These are phyloP conservation scores for Cyphellophora attinorum DNA, from an alignment of 2,329 filamentous ascomycete species.

Conservation along the genomic window DNA sequence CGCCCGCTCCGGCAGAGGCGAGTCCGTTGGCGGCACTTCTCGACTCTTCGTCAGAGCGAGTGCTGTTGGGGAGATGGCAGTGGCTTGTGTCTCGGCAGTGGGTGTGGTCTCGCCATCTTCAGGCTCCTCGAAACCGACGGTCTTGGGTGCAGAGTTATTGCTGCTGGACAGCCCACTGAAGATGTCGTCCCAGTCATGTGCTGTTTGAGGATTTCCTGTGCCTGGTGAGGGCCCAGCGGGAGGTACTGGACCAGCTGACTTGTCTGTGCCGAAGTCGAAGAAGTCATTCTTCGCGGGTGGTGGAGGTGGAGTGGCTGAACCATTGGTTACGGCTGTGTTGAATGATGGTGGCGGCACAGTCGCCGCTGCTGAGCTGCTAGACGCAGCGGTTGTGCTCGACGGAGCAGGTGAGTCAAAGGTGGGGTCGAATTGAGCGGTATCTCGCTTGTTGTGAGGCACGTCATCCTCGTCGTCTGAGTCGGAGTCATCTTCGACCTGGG, in stretches of 20 bases:
- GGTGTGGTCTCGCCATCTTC: constrained; percentile 1
- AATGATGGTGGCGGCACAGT: background rate
- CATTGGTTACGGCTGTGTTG: constrained; percentile 13
- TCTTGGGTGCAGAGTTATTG: too few relatives aligned
- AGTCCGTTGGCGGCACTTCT: background rate
- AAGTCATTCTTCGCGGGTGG: constrained; percentile 34
- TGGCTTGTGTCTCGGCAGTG: background rate
- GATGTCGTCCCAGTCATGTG: constrained; percentile 89
- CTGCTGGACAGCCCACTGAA: constrained; percentile 59
- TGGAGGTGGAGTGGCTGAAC: constrained; percentile 13
- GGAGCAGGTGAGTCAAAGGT: constrained; percentile 34
- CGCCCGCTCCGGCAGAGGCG: background rate
- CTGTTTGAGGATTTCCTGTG: constrained; percentile 28
- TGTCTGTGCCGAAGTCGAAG: constrained; percentile 32
- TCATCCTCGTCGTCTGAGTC: constrained; percentile 39
- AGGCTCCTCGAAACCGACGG: too few relatives aligned
- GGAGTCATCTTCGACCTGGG: constrained; percentile 34
- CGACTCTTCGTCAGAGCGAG: constrained; percentile 1
- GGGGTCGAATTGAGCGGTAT: constrained; percentile 33
- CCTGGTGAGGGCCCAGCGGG: constrained; percentile 28
- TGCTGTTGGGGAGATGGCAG: constrained; percentile 3
- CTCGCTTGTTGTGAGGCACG: constrained; percentile 36
- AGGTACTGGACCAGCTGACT: constrained; percentile 22
- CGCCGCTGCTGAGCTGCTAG: constrained; percentile 16
- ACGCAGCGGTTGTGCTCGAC: constrained; percentile 24